Conservation (phyloP, 169 alveolate species). For the Cryptosporidium ubiquitum region DNA sequence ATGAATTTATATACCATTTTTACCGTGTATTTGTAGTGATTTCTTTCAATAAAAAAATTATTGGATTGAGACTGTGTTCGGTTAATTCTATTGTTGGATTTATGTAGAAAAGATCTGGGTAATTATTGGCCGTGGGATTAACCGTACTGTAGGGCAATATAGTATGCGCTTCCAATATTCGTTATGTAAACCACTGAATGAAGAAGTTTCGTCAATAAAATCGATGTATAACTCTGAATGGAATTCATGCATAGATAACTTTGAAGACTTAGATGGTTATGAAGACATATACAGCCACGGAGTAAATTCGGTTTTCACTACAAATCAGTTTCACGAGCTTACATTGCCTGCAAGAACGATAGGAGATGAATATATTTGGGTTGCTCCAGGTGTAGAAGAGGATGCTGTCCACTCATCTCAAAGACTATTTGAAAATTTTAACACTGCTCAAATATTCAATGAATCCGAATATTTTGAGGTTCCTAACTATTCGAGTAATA, state of each 20-base stretch:
- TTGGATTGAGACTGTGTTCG: not conserved
- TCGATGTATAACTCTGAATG: constrained; percentile 47
- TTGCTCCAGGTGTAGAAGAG: constrained; percentile 19
- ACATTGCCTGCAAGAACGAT: constrained; percentile 14
- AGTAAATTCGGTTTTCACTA: constrained; percentile 23
- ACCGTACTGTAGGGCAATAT: not conserved
- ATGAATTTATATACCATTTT: not conserved
- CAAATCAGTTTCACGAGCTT: constrained; percentile 38
- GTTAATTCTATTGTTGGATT: not conserved
- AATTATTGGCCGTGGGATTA: constrained; percentile 10
- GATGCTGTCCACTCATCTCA: not conserved
- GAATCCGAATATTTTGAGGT: not conserved
- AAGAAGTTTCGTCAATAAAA: not conserved
- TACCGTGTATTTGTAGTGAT: not conserved
- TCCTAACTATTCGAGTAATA: constrained; percentile 7
- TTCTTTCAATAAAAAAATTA: not conserved
- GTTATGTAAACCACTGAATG: not conserved
- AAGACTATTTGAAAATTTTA: not conserved
- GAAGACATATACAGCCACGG: constrained; percentile 25
- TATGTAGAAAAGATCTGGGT: not conserved
- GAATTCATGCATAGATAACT: not conserved
- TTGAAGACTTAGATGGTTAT: not conserved
- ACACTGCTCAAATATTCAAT: not conserved
- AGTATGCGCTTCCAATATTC: not conserved
- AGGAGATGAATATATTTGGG: constrained; percentile 63